Percentiles rank a stretch among this genome's conserved stretches.
phyloP scores from a whole-genome alignment of 2,329 filamentous ascomycete species.

The Calonectria pseudoturangicola region DNA sequence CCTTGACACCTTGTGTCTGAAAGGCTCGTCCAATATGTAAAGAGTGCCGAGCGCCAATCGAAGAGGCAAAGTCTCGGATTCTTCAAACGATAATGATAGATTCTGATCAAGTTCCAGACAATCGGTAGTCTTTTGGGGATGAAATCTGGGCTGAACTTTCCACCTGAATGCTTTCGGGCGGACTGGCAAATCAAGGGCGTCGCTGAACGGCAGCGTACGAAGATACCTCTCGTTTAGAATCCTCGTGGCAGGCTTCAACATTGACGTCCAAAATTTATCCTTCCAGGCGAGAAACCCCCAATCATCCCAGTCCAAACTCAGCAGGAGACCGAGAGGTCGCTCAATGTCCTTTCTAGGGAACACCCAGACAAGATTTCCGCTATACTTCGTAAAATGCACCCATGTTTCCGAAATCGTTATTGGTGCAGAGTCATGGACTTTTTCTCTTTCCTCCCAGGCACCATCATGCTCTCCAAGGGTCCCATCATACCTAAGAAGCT shows the following conservation, averaged over 20 bases:
- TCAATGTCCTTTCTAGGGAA: constrained; percentile 34
- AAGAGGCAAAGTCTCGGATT: constrained; percentile 22
- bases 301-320: constrained; percentile 32
- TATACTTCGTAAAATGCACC: not conserved
- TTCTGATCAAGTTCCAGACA: constrained; percentile 24
- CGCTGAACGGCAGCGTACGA: not conserved
- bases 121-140: constrained; percentile 25
- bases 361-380: not conserved
- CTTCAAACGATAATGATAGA: not conserved
- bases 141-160: constrained; percentile 7
- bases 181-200: not conserved
- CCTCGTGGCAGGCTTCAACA: constrained; percentile 10
- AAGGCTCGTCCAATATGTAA: constrained; percentile 29
- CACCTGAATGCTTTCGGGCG: constrained; percentile 16
- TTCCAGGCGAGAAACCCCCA: constrained; percentile 34
- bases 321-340: constrained; percentile 4
- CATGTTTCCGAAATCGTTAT: not conserved
- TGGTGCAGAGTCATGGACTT: not conserved
- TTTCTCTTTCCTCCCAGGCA: not conserved
- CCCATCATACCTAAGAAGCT: not conserved
- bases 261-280: constrained; percentile 31
- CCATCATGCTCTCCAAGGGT: constrained; percentile 1
- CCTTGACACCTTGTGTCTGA: constrained; percentile 12
- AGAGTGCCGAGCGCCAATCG: constrained; percentile 25
- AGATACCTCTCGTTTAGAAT: constrained; percentile 18